Base-by-base conservation (phyloP, 2,329 filamentous ascomycete species). In the Colletotrichum horii region DNA sequence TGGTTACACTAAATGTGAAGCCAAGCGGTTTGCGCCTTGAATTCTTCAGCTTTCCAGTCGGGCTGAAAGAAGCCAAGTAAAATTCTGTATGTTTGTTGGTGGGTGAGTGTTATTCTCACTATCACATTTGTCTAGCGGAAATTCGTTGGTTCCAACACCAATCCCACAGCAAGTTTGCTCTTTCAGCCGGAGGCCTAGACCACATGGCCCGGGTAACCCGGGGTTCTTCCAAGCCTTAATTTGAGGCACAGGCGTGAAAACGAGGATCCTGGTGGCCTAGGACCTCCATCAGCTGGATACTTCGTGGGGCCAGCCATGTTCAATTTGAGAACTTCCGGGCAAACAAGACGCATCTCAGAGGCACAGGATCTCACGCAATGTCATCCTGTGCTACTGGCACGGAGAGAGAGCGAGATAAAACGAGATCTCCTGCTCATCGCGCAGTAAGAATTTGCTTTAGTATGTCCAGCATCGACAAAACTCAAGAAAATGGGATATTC, bases 381-480 rank as follows among this genome's bases (percentile, higher is more conserved):
- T 22, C 4, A 14, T 52, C 5, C 0, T 0, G 22, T 12, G 38
- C 9, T n/a, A 12, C 38, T 12, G 9, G 5, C 19, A n/a, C 19
- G n/a, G 19, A 6, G 1, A 43, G 0, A 43, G 0, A 12, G 0
- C 19, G 0, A 22, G 19, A 48, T 48, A 48, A 48, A 48, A 43
- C 0, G 3, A 0, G 1, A 22, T n/a, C 5, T 19, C 38, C 38
- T 22, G 19, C 3, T 48, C 19, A 48, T 48, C 9, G 5, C 38
- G 2, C 19, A 48, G 0, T 0, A 48, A 48, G 1, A 12, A 2
- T n/a, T 2, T 2, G 19, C 38, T 22, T 22, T 0, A 8, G n/a
- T 52, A 52, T 48, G 4, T 48, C 11, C 11, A 48, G 3, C 11
- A 22, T 3, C 6, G 43, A n/a, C 19, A n/a, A 43, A 43, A 1